Base-by-base conservation (phyloP, 2,329 filamentous ascomycete genomes). In the Plenodomus lindquistii region DNA sequence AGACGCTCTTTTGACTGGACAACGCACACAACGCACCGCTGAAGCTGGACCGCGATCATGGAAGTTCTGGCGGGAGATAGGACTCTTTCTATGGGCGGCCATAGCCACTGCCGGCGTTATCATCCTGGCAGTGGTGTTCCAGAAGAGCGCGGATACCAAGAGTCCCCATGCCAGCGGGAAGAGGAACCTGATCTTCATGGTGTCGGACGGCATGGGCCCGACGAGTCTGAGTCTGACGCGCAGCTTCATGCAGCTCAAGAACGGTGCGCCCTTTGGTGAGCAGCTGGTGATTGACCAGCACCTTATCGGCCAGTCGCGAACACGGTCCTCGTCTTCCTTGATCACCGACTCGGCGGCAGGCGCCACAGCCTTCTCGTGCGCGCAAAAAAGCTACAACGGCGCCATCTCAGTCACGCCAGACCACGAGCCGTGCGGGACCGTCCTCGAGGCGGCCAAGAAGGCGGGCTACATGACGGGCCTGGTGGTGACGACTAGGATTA, bases 311-410 rank as follows among this genome's bases (percentile, higher is more conserved):
- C 88, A 89, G 48, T 95, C 89, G 56, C 83, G 94, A 51, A 99
- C 94, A 17, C 81, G 91, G 47, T 96, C 90, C 43, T 86, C 84
- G 59, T 91, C 83, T 65, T 93, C 87, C 48, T 78, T 97, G 52
- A 88, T 99, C 43, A 99, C 94, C 1, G 94, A 99, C 73, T 96
- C 89, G 50, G 94, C 94, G 4, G 94, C 94, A n/a, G 94, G 94
- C 31, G 94, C 94, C 2, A 99, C 94, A 0, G 94, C 94, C 1
- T 99, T 99, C 72, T 91, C 90, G 2, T 99, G 94, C 66, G 93
- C 85, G 17, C 76, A 81, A 67, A 99, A 99, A 83, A 96, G 87
- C 71, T 99, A 99, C 77, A 99, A 99, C 67, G 91, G 91, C 40
- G 94, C 94, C 59, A 97, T 99, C 60, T 89, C 91, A 9, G 88